Percentiles rank a stretch among this genome's conserved stretches.
Evolutionary conservation across 2,329 filamentous ascomycete genomes (phyloP).

Genomic region (Colletotrichum incanum): DNA sequence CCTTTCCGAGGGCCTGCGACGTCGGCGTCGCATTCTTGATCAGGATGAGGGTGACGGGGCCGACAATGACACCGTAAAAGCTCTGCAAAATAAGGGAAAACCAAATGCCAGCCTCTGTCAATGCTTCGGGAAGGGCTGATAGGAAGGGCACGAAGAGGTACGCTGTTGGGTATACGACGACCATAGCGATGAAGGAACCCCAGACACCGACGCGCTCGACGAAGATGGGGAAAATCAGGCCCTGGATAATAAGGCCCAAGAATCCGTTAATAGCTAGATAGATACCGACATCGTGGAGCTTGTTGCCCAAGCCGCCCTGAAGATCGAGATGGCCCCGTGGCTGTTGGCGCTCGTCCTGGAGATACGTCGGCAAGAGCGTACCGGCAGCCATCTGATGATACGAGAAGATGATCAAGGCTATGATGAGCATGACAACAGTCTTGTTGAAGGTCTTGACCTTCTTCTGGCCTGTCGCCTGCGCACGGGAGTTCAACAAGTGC

Average conservation of each 20-base stretch:
- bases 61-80: slow-evolving; percentile 77
- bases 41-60: slow-evolving; percentile 78
- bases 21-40: slow-evolving; percentile 80
- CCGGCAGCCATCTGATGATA: slow-evolving; percentile 64
- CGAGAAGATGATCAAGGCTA: slow-evolving; percentile 58
- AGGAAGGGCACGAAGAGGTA: slow-evolving; percentile 81
- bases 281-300: slow-evolving; percentile 75
- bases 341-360: slow-evolving; percentile 55
- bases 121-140: slow-evolving; percentile 67
- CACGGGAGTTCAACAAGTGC: slow-evolving; percentile 21
- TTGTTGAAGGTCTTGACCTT: slow-evolving; percentile 53
- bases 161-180: slow-evolving; percentile 75
- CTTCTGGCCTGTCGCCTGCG: slow-evolving; percentile 21
- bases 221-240: slow-evolving; percentile 77
- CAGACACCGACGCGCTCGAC: slow-evolving; percentile 77
- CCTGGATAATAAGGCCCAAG: slow-evolving; percentile 82
- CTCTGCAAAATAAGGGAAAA: slow-evolving; percentile 76
- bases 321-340: slow-evolving; percentile 55
- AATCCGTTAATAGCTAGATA: slow-evolving; percentile 80
- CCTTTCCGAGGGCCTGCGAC: slow-evolving; percentile 74
- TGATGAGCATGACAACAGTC: slow-evolving; percentile 59
- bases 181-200: slow-evolving; percentile 76
- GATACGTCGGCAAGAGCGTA: slow-evolving; percentile 60
- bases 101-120: slow-evolving; percentile 76
- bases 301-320: slow-evolving; percentile 76